Evolutionary conservation across 768 basidiomycete genomes (phyloP).

Genomic region (Rhizopogon vesiculosus): DNA sequence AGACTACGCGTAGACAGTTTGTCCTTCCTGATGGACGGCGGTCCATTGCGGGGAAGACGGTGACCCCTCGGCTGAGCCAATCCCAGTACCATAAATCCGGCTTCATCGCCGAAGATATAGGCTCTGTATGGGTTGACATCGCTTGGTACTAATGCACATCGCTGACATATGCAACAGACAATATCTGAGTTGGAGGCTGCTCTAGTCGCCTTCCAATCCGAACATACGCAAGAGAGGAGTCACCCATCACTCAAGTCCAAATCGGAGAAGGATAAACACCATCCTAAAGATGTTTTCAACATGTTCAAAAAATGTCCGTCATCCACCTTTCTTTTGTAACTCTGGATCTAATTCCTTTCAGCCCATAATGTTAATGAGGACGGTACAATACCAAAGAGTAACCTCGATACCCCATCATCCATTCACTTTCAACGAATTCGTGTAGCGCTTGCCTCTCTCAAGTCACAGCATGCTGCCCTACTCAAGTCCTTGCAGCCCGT

Average conservation of each 20-base stretch:
- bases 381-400: constrained; percentile 13
- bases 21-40: constrained; percentile 36
- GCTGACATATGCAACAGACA: constrained; percentile 33
- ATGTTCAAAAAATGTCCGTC: constrained; percentile 58
- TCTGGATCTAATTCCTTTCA: constrained; percentile 2
- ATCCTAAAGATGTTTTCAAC: constrained; percentile 41
- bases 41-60: constrained; percentile 29
- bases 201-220: constrained; percentile 38
- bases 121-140: constrained; percentile 39
- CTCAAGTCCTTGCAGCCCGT: constrained; percentile 36
- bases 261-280: constrained; percentile 43
- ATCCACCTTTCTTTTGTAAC: constrained; percentile 21
- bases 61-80: constrained; percentile 37
- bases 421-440: constrained; percentile 39
- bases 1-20: constrained; percentile 47
- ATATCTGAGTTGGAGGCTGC: constrained; percentile 56
- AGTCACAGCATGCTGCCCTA: constrained; percentile 53
- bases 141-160: not conserved
- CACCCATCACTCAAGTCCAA: constrained; percentile 26
- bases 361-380: constrained; percentile 21
- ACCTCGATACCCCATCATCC: constrained; percentile 13
- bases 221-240: constrained; percentile 33
- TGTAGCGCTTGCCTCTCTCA: constrained; percentile 47
- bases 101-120: constrained; percentile 62
- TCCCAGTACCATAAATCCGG: constrained; percentile 44